Conservation (phyloP, 352 stramenopile species). For the Phytophthora boehmeriae region DNA sequence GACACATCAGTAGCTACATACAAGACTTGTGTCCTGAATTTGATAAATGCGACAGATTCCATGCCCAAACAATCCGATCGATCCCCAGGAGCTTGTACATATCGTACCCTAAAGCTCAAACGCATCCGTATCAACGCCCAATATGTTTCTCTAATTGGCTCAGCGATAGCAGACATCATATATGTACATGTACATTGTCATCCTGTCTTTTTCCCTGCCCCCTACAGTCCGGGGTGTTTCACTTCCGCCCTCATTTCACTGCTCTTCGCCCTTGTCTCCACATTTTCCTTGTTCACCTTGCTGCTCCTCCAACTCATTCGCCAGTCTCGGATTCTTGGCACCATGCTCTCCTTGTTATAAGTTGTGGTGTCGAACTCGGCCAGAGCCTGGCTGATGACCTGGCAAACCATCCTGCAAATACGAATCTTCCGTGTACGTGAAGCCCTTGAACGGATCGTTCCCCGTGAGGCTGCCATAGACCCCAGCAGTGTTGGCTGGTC, state of each 20-base stretch:
- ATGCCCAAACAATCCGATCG: too few species aligned
- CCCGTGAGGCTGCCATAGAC: slow-evolving; percentile 59
- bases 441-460: slow-evolving; percentile 82
- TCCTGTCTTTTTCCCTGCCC: slow-evolving; percentile 26
- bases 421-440: slow-evolving; percentile 87
- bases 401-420: slow-evolving; percentile 71
- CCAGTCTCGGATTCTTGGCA: slow-evolving; percentile 6
- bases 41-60: too few species aligned
- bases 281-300: slow-evolving; percentile 6
- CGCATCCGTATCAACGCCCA: neutral
- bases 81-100: too few species aligned
- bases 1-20: too few species aligned
- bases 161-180: slow-evolving; percentile 26
- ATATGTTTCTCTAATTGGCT: slow-evolving; percentile 32
- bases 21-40: too few species aligned
- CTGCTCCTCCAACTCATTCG: neutral
- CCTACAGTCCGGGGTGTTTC: slow-evolving; percentile 23
- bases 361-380: slow-evolving; percentile 37
- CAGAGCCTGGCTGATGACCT: slow-evolving; percentile 23
- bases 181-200: slow-evolving; percentile 39
- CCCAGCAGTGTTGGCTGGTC: slow-evolving; percentile 39
- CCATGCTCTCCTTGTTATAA: slow-evolving; percentile 25
- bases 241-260: slow-evolving; percentile 21
- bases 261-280: slow-evolving; percentile 20
- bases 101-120: neutral